Base-by-base conservation (phyloP, 1,284 basidiomycete species). In the Retiboletus fuscus region DNA sequence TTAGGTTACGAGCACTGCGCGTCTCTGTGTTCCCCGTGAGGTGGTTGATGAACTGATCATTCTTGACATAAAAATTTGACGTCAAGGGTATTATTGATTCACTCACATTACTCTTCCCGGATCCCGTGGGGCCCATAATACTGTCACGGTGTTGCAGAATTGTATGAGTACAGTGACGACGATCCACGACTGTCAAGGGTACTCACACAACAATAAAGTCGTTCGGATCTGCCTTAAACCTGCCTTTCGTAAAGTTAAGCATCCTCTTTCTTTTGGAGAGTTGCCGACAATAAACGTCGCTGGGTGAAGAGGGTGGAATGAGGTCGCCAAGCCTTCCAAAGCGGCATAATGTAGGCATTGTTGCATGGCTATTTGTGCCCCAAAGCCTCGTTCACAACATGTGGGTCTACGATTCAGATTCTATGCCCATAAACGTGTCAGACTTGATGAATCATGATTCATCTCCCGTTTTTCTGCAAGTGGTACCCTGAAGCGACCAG, bases 161-260 rank as follows among this genome's bases (percentile, higher is more conserved):
- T 34, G 34, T 8, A 34, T 34, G 34, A 34, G 34, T 34, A 34
- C 34, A 8, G 34, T 34, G 8, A 44, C 34, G 34, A 34, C 34
- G 34, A 34, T 34, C 34, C 34, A 8, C 34, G 34, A 34, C 34
- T 47, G 61, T n/a, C 3, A 41, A 11, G n/a, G 22, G 2, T 30
- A 34, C 71, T 47, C 44, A 72, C 70, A 64, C 65, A 30, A 72
- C 61, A 43, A 72, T 49, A 5, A 72, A 28, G 61, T 68, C 70
- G 2, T 41, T 64, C 13, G 55, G n/a, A 10, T 49, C 4, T 18
- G 61, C 15, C 16, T 47, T 68, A 65, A 72, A 72, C 5, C 20
- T 16, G 28, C 13, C 7, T 43, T 20, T 49, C n/a, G 2, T 12
- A 62, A 71, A 47, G 1, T 28, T 28, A 28, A 34, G 2, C 15